Conservation (phyloP, 306 rosid species). For the Boehmeria nivea region DNA sequence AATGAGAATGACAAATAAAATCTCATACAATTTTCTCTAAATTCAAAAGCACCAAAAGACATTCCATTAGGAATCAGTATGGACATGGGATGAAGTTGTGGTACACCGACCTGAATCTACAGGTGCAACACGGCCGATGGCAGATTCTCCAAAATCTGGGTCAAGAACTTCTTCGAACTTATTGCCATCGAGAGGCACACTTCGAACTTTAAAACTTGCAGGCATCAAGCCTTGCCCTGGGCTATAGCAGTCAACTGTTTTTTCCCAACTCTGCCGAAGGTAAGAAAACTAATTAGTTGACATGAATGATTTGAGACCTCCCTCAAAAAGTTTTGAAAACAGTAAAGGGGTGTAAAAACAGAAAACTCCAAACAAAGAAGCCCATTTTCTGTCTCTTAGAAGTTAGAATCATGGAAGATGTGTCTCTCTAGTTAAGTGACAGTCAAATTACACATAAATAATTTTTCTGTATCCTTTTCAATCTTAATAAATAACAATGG, state of each 20-base stretch:
- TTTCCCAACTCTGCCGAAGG: slow-evolving; percentile 85
- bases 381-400: too few relatives aligned
- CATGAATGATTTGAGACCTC: not conserved
- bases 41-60: too few relatives aligned
- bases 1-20: not conserved
- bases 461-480: too few relatives aligned
- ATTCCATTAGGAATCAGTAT: too few relatives aligned
- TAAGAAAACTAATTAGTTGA: not conserved
- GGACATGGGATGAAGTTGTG: slow-evolving; percentile 5
- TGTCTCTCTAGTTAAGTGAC: too few relatives aligned
- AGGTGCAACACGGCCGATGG: slow-evolving; percentile 97
- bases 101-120: slow-evolving; percentile 84
- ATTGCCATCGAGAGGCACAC: slow-evolving; percentile 39
- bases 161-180: slow-evolving; percentile 71
- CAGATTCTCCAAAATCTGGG: slow-evolving; percentile 99
- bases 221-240: slow-evolving; percentile 99
- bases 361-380: not conserved
- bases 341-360: too few relatives aligned
- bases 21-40: not conserved
- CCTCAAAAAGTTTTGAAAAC: not conserved
- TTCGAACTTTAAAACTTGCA: slow-evolving; percentile 92
- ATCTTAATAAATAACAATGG: too few relatives aligned
- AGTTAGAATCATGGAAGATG: too few relatives aligned
- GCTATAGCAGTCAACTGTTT: slow-evolving; percentile 94
- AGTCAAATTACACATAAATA: too few relatives aligned